Evolutionary conservation across 2,329 filamentous ascomycete genomes (phyloP).

Genomic region (Monilinia laxa): DNA sequence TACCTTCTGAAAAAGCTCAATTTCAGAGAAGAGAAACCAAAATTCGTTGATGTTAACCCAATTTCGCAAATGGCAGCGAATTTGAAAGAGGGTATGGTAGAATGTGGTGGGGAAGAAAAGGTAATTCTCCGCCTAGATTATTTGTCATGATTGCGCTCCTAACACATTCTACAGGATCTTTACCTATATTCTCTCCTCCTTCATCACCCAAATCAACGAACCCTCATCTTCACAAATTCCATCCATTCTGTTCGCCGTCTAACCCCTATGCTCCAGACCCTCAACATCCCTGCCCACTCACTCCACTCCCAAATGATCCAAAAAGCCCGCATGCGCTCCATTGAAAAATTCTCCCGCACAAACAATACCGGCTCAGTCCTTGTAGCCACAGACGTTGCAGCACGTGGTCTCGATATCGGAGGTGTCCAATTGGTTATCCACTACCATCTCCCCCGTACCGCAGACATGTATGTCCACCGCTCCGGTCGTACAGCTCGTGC

Average conservation of each 20-base stretch:
- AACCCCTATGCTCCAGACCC: slow-evolving; percentile 77
- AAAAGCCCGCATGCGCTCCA: slow-evolving; percentile 87
- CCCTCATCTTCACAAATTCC: slow-evolving; percentile 92
- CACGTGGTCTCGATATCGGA: slow-evolving; percentile 89
- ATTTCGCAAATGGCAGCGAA: slow-evolving; percentile 82
- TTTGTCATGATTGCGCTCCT: slow-evolving; percentile 27
- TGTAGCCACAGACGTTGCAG: slow-evolving; percentile 90
- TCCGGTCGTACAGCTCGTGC: slow-evolving; percentile 92
- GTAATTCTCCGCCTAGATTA: slow-evolving; percentile 44
- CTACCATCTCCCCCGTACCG: slow-evolving; percentile 89
- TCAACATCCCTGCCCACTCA: slow-evolving; percentile 72
- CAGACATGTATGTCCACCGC: slow-evolving; percentile 92
- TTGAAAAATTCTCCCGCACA: slow-evolving; percentile 80
- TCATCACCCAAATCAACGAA: slow-evolving; percentile 76
- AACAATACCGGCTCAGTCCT: slow-evolving; percentile 63
- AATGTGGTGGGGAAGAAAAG: slow-evolving; percentile 93
- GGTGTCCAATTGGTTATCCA: slow-evolving; percentile 87
- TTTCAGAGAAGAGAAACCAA: slow-evolving; percentile 80
- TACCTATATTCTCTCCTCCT: slow-evolving; percentile 88
- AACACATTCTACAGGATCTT: slow-evolving; percentile 60
- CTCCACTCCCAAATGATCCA: slow-evolving; percentile 95
- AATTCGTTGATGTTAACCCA: slow-evolving; percentile 90
- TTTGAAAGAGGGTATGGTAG: slow-evolving; percentile 84
- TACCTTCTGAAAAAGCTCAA: slow-evolving; percentile 88
- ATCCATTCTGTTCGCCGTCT: slow-evolving; percentile 89